Conservation (phyloP, 768 basidiomycete species). For the Hortiboletus flavorubellus region DNA sequence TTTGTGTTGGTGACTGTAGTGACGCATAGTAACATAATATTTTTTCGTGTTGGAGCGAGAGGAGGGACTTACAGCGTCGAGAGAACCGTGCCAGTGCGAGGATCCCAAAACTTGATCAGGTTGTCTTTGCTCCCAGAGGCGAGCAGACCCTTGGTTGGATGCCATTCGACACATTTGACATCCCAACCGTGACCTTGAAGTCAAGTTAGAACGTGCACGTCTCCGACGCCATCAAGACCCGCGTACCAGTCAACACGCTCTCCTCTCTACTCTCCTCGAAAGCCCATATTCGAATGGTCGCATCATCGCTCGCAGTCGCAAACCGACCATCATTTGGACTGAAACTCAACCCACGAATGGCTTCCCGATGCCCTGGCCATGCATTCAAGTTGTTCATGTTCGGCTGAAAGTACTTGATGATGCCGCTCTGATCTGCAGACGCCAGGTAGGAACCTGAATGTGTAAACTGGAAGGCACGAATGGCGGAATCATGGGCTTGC, state of each 20-base stretch:
- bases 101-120: slow-evolving; percentile 99
- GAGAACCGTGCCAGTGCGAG: slow-evolving; percentile 84
- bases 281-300: slow-evolving; percentile 91
- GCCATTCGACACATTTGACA: slow-evolving; percentile 98
- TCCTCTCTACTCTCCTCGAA: slow-evolving; percentile 92
- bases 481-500: slow-evolving; percentile 96
- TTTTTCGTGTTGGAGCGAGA: not conserved
- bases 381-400: slow-evolving; percentile 99
- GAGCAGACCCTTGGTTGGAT: slow-evolving; percentile 92
- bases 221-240: not conserved
- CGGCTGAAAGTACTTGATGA: slow-evolving; percentile 98
- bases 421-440: slow-evolving; percentile 88
- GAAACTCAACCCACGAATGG: slow-evolving; percentile 87
- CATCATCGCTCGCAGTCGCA: slow-evolving; percentile 94
- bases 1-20: slow-evolving; percentile 86
- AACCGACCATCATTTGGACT: slow-evolving; percentile 90
- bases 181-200: slow-evolving; percentile 94
- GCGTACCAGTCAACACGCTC: slow-evolving; percentile 73
- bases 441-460: slow-evolving; percentile 93
- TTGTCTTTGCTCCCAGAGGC: slow-evolving; percentile 98
- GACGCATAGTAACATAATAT: not conserved
- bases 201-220: slow-evolving; percentile 11
- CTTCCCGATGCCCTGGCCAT: slow-evolving; percentile 92
- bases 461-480: slow-evolving; percentile 86
- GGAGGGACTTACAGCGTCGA: slow-evolving; percentile 72